Evolutionary conservation across 1,139 yeast genomes (phyloP).

Genomic region (Casaregolazyma suthepensis): DNA sequence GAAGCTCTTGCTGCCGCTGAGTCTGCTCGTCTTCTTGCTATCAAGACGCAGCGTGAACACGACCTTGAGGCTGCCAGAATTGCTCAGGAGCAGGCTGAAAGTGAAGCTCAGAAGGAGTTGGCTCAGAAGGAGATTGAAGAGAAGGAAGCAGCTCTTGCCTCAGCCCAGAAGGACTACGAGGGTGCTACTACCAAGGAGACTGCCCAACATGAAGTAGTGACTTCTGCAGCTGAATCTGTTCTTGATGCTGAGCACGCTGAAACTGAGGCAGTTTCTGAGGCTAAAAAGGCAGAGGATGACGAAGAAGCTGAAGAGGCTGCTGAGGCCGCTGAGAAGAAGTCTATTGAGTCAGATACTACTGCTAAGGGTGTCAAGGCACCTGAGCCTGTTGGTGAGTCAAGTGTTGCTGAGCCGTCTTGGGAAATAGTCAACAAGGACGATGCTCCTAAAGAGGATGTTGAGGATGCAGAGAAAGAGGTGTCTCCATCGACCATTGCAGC

Average conservation of each 20-base stretch:
- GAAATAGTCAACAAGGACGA: constrained; percentile 6
- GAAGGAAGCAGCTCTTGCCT: constrained; percentile 14
- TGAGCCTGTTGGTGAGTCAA: not conserved
- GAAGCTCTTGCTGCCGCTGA: constrained; percentile 26
- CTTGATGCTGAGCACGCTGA: constrained; percentile 7
- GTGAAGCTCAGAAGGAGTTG: constrained; percentile 21
- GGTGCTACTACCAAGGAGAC: constrained; percentile 7
- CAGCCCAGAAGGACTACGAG: constrained; percentile 9
- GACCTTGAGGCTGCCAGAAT: constrained; percentile 27
- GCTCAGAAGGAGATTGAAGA: constrained; percentile 18
- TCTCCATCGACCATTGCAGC: constrained; percentile 1
- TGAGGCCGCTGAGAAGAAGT: constrained; percentile 9
- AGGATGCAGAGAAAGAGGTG: not conserved
- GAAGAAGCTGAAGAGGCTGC: constrained; percentile 9
- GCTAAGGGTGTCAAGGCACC: not conserved
- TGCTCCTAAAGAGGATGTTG: constrained; percentile 6
- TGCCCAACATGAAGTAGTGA: constrained; percentile 7
- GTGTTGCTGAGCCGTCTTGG: constrained; percentile 9
- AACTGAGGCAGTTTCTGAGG: constrained; percentile 7
- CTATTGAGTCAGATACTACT: constrained; percentile 5
- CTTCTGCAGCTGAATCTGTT: constrained; percentile 8
- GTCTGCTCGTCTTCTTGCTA: constrained; percentile 23
- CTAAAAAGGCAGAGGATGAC: constrained; percentile 9
- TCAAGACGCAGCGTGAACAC: constrained; percentile 22
- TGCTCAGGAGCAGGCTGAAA: constrained; percentile 26